Evolutionary conservation across 805 yeast genomes (phyloP), one percentile per base, ranked within the genome.

Genomic region (Ogataea allantospora): DNA sequence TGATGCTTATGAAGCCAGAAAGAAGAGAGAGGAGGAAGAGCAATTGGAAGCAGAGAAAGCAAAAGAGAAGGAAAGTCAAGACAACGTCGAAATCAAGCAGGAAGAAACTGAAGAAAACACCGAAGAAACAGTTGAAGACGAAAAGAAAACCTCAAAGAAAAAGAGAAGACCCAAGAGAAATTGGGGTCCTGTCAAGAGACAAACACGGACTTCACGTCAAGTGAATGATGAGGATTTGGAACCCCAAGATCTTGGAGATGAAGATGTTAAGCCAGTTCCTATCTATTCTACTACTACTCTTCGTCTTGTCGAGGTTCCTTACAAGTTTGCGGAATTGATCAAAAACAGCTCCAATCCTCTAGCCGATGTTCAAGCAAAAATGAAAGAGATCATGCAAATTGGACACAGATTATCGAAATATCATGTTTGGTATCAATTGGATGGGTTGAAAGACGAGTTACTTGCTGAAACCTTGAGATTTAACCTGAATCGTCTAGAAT

Each of bases 391-490:
- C 4, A 57, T 88, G 38, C 65, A 67, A 11, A 65, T 61, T 13
- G 95, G 96, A 2, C 67, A 68, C 1, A 69, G 88, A 41, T 62
- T 78, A 3, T 65, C 81, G 5, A 75, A 75, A 22, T 77, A 77
- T 49, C 75, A 83, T 55, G 65, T 88, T 14, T 88, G 96, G 96
- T 86, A 82, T 53, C 87, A 84, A 50, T 68, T 91, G 8, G 93
- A 84, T 58, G 89, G 88, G 0, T 70, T 75, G 30, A 75, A 77
- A 37, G 93, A 85, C 55, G 86, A 80, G 46, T 60, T 62, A 1
- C 50, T 83, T 31, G 84, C 85, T 0, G 93, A 85, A 50, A 66
- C 68, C 6, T 58, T 83, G 26, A 69, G 95, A 49, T 66, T 68
- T 30, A 79, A 76, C 39, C 59, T 82, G 35, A 71, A 69, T 38